A percentile compares a stretch with the other conserved stretches of the same genome.
These are phyloP conservation scores for Entrophospora sp. DNA, from an alignment of 192 early-diverging fungal genomes.

Conservation along the genomic window DNA sequence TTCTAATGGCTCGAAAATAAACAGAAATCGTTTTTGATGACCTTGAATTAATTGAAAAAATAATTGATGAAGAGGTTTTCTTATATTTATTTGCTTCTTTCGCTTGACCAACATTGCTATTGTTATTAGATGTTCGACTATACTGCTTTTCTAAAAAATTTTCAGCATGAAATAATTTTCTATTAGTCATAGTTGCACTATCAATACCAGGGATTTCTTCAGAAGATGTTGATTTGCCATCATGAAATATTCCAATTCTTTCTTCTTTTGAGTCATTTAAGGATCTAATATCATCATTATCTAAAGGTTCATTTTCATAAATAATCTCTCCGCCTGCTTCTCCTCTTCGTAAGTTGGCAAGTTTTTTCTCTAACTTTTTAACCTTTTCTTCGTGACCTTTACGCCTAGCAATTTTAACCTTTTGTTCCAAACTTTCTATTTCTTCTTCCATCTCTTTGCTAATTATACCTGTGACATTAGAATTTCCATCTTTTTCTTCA, in stretches of 20 bases:
- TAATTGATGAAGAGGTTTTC: slow-evolving; percentile 50
- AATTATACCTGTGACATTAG: slow-evolving; percentile 29
- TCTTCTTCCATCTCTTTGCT: slow-evolving; percentile 81
- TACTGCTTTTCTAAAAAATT: neutral
- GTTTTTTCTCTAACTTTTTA: slow-evolving; percentile 66
- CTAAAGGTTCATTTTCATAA: neutral
- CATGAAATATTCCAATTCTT: slow-evolving; percentile 16
- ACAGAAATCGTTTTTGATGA: slow-evolving; percentile 58
- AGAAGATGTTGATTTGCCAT: slow-evolving; percentile 14
- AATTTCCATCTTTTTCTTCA: slow-evolving; percentile 45
- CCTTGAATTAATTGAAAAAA: slow-evolving; percentile 60
- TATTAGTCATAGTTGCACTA: slow-evolving; percentile 5
- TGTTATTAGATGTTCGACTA: neutral
- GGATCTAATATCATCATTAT: neutral
- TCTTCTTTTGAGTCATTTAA: slow-evolving; percentile 22
- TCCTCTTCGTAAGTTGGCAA: slow-evolving; percentile 56
- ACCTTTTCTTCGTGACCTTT: slow-evolving; percentile 86
- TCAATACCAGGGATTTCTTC: slow-evolving; percentile 20
- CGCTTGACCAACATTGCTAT: neutral
- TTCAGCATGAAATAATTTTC: neutral
- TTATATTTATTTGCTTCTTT: slow-evolving; percentile 40
- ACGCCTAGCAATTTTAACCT: slow-evolving; percentile 89
- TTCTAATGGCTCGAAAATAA: slow-evolving; percentile 43
- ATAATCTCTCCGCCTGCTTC: slow-evolving; percentile 1
- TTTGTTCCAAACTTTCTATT: slow-evolving; percentile 94